Evolutionary conservation across 2,329 filamentous ascomycete genomes (phyloP).

Genomic region (Teratosphaeria nubilosa): DNA sequence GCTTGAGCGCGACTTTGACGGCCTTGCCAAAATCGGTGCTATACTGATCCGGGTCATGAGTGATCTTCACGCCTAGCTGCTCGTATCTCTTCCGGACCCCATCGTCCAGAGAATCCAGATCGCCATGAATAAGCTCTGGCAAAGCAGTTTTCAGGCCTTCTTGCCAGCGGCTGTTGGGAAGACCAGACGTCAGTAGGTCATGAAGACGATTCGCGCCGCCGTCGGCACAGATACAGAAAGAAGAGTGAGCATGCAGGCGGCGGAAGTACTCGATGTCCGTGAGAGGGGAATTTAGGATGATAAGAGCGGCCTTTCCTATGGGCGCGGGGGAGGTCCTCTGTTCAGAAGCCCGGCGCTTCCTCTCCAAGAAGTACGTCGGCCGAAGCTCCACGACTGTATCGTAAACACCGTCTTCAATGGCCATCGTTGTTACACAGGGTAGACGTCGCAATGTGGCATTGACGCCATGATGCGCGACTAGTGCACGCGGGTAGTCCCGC

Average conservation of each 20-base stretch:
- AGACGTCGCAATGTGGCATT: neutral
- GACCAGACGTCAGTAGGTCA: conserved; percentile 33
- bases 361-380: conserved; percentile 15
- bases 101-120: conserved; percentile 71
- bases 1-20: conserved; percentile 51
- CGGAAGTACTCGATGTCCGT: conserved; percentile 40
- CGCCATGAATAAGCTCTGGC: conserved; percentile 65
- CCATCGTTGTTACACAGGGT: neutral
- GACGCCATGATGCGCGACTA: neutral
- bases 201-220: conserved; percentile 76
- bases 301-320: conserved; percentile 30
- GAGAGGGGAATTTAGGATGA: conserved; percentile 55
- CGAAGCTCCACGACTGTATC: conserved; percentile 6
- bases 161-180: conserved; percentile 1
- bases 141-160: conserved; percentile 17
- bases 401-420: neutral
- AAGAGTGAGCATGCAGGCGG: conserved; percentile 43
- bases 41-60: conserved; percentile 69
- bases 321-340: neutral
- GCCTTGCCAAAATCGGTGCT: conserved; percentile 82
- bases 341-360: neutral
- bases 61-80: conserved; percentile 48
- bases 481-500: neutral
- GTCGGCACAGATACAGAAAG: conserved; percentile 70
- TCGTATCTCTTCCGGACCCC: conserved; percentile 58